These are phyloP conservation scores for Scenedesmus sp. DNA, from an alignment of 163 green algal genomes.

Conservation along the genomic window DNA sequence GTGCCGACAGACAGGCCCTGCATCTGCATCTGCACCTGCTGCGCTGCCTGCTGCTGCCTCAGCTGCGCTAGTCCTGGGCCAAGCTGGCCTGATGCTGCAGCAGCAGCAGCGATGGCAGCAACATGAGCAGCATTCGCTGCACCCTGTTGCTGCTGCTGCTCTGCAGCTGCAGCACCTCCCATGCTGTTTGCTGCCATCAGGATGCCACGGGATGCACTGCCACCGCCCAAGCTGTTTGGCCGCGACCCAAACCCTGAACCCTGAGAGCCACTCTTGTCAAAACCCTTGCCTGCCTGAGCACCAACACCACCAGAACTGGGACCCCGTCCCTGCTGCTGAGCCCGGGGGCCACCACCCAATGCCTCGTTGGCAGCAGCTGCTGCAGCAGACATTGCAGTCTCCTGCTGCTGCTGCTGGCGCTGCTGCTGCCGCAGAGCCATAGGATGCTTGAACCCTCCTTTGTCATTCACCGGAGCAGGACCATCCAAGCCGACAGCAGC, in stretches of 20 bases:
- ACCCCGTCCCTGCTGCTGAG: not conserved
- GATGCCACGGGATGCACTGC: conserved; percentile 33
- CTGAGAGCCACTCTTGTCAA: not conserved
- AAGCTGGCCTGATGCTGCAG: not conserved
- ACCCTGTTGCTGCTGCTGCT: conserved; percentile 14
- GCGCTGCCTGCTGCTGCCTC: conserved; percentile 36
- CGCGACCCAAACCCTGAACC: not conserved
- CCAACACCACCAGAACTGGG: not conserved
- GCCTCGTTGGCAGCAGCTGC: conserved; percentile 32
- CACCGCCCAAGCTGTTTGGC: not conserved
- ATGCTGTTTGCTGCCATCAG: conserved; percentile 49
- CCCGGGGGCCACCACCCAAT: not conserved
- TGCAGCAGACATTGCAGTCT: not conserved
- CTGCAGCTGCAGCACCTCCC: not conserved
- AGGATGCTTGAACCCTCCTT: conserved; percentile 22
- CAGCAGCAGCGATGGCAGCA: conserved; percentile 5
- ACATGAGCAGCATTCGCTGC: conserved; percentile 3
- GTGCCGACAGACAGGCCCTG: conserved; percentile 24
- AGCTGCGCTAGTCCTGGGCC: not conserved
- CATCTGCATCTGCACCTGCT: conserved; percentile 51
- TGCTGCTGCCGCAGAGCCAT: conserved; percentile 48
- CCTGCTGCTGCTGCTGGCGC: conserved; percentile 37
- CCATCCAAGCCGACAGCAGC: conserved; percentile 1
- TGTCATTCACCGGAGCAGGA: not conserved
- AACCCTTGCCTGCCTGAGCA: not conserved